Evolutionary conservation across 768 basidiomycete genomes (phyloP).

Genomic region (Candolleomyces efflorescens): DNA sequence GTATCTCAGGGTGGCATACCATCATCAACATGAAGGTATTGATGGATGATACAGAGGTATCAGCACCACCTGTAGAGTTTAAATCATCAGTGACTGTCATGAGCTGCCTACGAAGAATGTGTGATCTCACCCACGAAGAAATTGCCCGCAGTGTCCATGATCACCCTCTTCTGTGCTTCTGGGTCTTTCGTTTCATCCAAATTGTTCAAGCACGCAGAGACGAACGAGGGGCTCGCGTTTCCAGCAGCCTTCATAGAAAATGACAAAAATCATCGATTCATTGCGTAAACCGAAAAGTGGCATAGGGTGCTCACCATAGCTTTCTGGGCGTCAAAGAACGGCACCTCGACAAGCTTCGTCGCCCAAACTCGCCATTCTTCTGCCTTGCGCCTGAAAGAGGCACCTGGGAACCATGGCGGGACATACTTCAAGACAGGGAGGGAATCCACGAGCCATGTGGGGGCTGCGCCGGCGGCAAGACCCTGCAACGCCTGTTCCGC

Average conservation of each 20-base stretch:
- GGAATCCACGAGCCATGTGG: conserved; percentile 32
- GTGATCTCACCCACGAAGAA: conserved; percentile 18
- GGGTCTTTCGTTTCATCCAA: conserved; percentile 14
- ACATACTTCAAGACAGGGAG: conserved; percentile 29
- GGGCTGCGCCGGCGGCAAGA: conserved; percentile 23
- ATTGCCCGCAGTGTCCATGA: conserved; percentile 16
- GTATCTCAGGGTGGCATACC: conserved; percentile 16
- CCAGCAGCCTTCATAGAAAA: conserved; percentile 12
- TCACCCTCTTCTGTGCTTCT: conserved; percentile 12
- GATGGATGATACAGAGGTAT: conserved; percentile 18
- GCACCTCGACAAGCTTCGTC: conserved; percentile 19
- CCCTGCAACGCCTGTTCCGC: conserved; percentile 25
- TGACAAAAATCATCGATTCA: background rate
- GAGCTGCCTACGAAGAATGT: background rate
- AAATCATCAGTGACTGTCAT: background rate
- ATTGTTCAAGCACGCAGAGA: conserved; percentile 11
- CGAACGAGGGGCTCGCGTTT: conserved; percentile 14
- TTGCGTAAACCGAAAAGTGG: background rate
- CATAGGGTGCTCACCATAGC: conserved; percentile 14
- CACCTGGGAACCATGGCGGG: conserved; percentile 35
- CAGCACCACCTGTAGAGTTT: conserved; percentile 15
- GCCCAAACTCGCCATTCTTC: conserved; percentile 23
- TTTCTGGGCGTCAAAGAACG: conserved; percentile 18
- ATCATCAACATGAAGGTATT: conserved; percentile 17
- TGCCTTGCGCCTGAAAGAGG: conserved; percentile 32